Conservation (phyloP, 352 stramenopile genomes). For the Globisporangium takayamanum region DNA sequence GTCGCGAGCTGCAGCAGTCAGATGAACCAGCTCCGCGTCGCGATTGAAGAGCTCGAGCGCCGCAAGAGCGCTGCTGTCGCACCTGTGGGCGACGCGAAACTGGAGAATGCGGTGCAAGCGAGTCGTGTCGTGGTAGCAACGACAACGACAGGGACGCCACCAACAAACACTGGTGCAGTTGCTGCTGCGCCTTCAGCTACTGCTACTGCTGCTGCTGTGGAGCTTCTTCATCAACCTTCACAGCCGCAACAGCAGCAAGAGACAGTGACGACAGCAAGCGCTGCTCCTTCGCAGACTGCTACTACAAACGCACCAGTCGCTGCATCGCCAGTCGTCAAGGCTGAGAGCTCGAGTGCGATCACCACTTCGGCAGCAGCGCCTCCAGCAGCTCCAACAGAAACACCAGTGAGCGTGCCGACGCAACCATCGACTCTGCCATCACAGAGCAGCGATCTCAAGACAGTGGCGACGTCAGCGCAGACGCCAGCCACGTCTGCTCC, state of each 20-base stretch:
- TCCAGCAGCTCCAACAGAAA: not conserved
- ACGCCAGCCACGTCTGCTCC: not conserved
- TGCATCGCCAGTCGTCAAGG: too few relatives aligned
- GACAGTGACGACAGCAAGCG: too few relatives aligned
- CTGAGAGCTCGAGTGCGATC: not conserved
- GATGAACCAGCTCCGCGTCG: slow-evolving; percentile 60
- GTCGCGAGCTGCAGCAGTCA: slow-evolving; percentile 78
- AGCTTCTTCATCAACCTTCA: too few relatives aligned
- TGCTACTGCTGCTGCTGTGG: not conserved
- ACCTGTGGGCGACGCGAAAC: not conserved
- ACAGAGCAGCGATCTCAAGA: not conserved
- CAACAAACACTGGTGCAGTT: too few relatives aligned
- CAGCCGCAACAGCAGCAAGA: too few relatives aligned
- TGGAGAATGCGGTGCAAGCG: slow-evolving; percentile 23
- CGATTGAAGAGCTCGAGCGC: slow-evolving; percentile 72
- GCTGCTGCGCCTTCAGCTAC: not conserved
- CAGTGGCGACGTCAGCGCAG: not conserved
- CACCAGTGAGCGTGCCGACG: not conserved
- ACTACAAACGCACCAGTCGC: too few relatives aligned
- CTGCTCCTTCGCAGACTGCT: too few relatives aligned
- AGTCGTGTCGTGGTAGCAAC: slow-evolving; percentile 11
- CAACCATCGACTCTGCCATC: slow-evolving; percentile 20
- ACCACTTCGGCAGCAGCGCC: not conserved
- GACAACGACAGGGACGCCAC: not conserved
- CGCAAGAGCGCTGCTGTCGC: slow-evolving; percentile 23